These are phyloP conservation scores for Thoreauomyces humboldtii DNA, from an alignment of 192 early-diverging fungal genomes.

Conservation along the genomic window DNA sequence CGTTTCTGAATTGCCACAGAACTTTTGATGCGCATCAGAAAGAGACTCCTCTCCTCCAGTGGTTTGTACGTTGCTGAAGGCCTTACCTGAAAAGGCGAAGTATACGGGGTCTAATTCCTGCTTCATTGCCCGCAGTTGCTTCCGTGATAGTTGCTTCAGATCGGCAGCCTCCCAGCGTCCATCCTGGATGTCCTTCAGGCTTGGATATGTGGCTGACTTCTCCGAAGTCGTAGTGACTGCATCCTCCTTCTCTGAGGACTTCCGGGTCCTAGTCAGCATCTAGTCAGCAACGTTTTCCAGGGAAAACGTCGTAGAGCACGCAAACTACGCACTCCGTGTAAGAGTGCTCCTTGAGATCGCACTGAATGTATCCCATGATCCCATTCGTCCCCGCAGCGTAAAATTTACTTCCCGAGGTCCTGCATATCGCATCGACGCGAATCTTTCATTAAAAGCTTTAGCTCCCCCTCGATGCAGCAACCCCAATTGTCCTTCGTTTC, in stretches of 20 bases:
- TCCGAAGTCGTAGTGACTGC: constrained; percentile 7
- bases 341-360: constrained; percentile 66
- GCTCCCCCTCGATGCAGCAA: too few relatives aligned
- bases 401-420: constrained; percentile 53
- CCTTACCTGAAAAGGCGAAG: constrained; percentile 33
- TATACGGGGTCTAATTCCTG: constrained; percentile 28
- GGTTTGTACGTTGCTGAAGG: background rate
- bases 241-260: constrained; percentile 29
- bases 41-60: too few relatives aligned
- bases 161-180: constrained; percentile 3
- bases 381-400: constrained; percentile 71
- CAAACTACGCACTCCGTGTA: constrained; percentile 44
- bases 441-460: constrained; percentile 28
- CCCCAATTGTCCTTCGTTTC: too few relatives aligned
- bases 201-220: constrained; percentile 38
- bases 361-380: constrained; percentile 82
- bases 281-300: background rate
- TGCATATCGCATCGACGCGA: constrained; percentile 63
- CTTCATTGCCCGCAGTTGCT: constrained; percentile 27
- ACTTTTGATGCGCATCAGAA: constrained; percentile 25
- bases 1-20: constrained; percentile 33
- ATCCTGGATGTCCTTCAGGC: constrained; percentile 11
- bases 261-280: constrained; percentile 25
- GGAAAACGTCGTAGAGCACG: background rate
- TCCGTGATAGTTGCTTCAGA: background rate